Evolutionary conservation across 441 rosid species (phyloP).

Genomic region (Populus hybrid): DNA sequence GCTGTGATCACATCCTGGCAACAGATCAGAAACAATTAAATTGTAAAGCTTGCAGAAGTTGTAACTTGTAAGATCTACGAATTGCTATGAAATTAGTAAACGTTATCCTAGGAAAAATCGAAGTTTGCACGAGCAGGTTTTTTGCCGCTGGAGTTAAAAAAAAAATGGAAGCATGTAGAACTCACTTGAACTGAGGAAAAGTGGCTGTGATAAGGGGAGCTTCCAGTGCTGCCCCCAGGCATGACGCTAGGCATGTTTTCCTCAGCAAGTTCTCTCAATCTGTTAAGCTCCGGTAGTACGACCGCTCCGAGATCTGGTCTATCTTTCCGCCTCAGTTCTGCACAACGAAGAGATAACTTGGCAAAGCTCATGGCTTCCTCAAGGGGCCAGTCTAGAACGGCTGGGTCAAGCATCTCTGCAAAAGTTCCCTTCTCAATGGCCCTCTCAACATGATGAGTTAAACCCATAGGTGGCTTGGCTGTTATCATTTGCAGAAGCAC

Average conservation of each 20-base stretch:
- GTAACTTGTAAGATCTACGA: background rate
- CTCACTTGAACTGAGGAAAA: conserved; percentile 36
- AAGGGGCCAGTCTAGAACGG: conserved; percentile 69
- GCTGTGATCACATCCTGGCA: conserved; percentile 27
- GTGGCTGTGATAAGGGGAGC: conserved; percentile 33
- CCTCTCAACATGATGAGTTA: conserved; percentile 56
- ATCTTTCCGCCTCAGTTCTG: conserved; percentile 73
- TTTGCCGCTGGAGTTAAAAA: background rate
- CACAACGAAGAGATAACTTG: conserved; percentile 60
- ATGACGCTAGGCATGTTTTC: conserved; percentile 22
- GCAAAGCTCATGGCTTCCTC: conserved; percentile 56
- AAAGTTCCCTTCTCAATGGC: conserved; percentile 64
- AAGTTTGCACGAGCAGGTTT: background rate
- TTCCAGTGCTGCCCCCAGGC: conserved; percentile 20
- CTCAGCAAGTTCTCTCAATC: conserved; percentile 56
- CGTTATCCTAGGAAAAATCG: background rate
- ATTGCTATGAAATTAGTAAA: background rate
- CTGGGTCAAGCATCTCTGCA: conserved; percentile 45
- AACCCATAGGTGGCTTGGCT: conserved; percentile 83
- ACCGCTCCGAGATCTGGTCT: conserved; percentile 69
- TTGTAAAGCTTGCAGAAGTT: background rate
- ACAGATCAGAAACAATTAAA: background rate
- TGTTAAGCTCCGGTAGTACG: conserved; percentile 68
- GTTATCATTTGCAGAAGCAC: conserved; percentile 79
- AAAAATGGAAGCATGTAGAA: background rate